phyloP scores from a whole-genome alignment of 1,284 basidiomycete species.

The Ustilago xerochloae region DNA sequence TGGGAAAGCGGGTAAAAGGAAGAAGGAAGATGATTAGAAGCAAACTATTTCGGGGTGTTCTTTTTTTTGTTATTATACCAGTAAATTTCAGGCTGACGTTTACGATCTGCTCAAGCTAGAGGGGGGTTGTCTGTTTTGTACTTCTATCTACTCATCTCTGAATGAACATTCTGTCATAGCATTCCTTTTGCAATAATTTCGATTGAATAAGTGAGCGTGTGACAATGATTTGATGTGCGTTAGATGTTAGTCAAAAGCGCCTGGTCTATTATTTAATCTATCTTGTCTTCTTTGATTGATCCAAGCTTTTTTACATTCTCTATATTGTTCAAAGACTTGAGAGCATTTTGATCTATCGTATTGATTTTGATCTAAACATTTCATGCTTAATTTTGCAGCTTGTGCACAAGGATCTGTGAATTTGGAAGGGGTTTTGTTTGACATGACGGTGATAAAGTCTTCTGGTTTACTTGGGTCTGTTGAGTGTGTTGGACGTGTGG shows the following conservation, averaged over 20 bases:
- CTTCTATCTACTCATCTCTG: too few species aligned
- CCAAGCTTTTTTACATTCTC: conserved; percentile 62
- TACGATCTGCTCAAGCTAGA: too few species aligned
- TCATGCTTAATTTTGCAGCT: conserved; percentile 63
- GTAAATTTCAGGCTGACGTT: neutral
- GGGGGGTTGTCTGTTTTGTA: too few species aligned
- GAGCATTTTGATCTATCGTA: conserved; percentile 62
- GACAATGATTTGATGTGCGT: too few species aligned
- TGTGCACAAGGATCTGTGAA: conserved; percentile 63
- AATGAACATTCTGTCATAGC: too few species aligned
- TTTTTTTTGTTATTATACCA: neutral
- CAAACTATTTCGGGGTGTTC: neutral
- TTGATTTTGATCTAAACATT: conserved; percentile 61
- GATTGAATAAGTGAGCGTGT: too few species aligned
- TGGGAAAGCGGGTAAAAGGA: conserved; percentile 34
- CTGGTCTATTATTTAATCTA: conserved; percentile 44
- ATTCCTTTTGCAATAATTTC: too few species aligned
- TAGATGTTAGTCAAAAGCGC: conserved; percentile 38
- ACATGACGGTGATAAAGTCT: conserved; percentile 54
- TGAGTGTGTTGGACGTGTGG: neutral
- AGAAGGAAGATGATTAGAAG: conserved; percentile 48
- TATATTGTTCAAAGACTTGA: conserved; percentile 61
- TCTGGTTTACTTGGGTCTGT: conserved; percentile 36
- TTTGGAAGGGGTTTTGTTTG: conserved; percentile 56
- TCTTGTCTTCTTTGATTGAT: conserved; percentile 53